A percentile compares a stretch with the other conserved stretches of the same genome.
Evolutionary conservation across 2,329 filamentous ascomycete genomes (phyloP).

Genomic region (Microdochium nivale): DNA sequence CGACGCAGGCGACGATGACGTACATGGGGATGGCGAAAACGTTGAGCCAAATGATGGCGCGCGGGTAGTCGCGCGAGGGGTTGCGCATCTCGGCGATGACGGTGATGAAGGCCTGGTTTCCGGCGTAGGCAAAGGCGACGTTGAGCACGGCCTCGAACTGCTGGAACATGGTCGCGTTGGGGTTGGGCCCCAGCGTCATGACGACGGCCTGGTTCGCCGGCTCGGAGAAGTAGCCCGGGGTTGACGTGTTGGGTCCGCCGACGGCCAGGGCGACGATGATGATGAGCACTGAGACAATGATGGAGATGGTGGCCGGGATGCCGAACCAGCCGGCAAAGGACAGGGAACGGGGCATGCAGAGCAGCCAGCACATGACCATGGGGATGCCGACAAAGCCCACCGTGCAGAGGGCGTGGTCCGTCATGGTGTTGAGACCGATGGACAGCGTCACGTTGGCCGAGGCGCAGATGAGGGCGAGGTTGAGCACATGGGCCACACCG

Average conservation of each 20-base stretch:
- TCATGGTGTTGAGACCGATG: constrained; percentile 62
- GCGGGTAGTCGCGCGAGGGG: constrained; percentile 13
- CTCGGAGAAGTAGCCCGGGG: neutral
- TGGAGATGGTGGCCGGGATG: constrained; percentile 22
- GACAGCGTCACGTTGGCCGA: constrained; percentile 59
- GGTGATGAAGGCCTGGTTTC: constrained; percentile 22
- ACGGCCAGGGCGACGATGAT: constrained; percentile 27
- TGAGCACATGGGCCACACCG: constrained; percentile 58
- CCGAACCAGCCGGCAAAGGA: constrained; percentile 24
- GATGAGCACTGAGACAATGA: constrained; percentile 24
- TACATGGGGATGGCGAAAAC: constrained; percentile 20
- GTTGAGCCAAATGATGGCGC: constrained; percentile 14
- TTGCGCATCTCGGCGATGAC: constrained; percentile 22
- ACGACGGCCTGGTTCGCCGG: neutral
- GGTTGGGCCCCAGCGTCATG: neutral
- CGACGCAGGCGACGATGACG: constrained; percentile 25
- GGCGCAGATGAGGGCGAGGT: constrained; percentile 64
- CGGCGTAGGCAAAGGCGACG: constrained; percentile 23
- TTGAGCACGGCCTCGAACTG: neutral
- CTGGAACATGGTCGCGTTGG: neutral
- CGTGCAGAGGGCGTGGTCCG: constrained; percentile 52
- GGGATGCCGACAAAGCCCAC: constrained; percentile 56
- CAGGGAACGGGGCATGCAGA: constrained; percentile 61
- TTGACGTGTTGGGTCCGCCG: constrained; percentile 1
- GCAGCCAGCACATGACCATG: constrained; percentile 52